A percentile compares a stretch with the other conserved stretches of the same genome.
These are phyloP conservation scores for Metroxylon sagu DNA, from an alignment of 176 grass and related monocot species.

Conservation along the genomic window DNA sequence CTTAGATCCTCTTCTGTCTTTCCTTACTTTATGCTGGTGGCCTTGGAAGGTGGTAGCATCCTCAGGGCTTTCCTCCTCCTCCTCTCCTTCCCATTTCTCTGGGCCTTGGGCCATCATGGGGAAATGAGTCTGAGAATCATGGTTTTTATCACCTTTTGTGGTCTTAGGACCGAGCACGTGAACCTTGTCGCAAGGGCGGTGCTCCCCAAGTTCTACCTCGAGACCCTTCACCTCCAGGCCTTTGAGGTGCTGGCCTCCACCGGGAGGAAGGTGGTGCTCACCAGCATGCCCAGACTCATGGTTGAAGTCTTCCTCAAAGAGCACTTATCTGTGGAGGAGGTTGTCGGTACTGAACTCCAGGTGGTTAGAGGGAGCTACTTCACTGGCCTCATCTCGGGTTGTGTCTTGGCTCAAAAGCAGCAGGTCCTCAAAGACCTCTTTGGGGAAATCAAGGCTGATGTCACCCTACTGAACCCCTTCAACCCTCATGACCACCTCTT, in stretches of 20 bases:
- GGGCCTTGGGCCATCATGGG: constrained; percentile 27
- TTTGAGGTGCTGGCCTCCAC: constrained; percentile 15
- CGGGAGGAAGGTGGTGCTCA: constrained; percentile 40
- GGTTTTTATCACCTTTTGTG: constrained; percentile 1
- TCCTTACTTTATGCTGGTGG: constrained; percentile 98
- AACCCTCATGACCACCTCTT: constrained; percentile 22
- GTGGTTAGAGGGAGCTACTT: constrained; percentile 33
- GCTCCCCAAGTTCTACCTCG: constrained; percentile 2
- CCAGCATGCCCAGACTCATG: constrained; percentile 51
- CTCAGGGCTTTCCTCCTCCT: constrained; percentile 53
- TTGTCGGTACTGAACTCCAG: constrained; percentile 53
- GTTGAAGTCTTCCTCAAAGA: constrained; percentile 62
- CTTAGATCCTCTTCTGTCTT: constrained; percentile 39
- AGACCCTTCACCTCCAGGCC: background rate
- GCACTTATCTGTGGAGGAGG: constrained; percentile 44
- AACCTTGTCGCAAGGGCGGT: background rate
- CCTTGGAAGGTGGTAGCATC: constrained; percentile 73
- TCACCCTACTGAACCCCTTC: constrained; percentile 30
- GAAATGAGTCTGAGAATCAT: constrained; percentile 4
- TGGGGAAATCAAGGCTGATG: constrained; percentile 24
- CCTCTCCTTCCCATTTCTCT: constrained; percentile 39
- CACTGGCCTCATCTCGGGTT: constrained; percentile 40
- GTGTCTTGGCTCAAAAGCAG: background rate
- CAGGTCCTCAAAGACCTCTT: constrained; percentile 23
- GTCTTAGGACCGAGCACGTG: background rate